phyloP scores from a whole-genome alignment of 2,329 filamentous ascomycete genomes.

The Sclerotinia spermophila region DNA sequence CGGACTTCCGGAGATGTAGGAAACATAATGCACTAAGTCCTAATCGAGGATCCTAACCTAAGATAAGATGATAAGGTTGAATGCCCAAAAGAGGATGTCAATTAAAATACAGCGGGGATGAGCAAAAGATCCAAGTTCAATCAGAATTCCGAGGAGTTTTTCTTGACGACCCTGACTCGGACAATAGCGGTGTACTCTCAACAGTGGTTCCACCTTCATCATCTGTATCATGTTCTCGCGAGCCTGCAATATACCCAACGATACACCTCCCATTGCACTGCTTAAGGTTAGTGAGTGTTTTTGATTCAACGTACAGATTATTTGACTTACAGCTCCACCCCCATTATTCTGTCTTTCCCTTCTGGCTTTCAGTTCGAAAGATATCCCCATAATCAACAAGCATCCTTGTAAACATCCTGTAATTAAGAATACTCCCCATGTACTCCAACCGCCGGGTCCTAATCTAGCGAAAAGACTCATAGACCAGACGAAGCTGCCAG shows the following conservation, averaged over 20 bases:
- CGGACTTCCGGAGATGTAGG: neutral
- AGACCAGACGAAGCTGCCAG: slow-evolving; percentile 86
- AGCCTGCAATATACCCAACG: slow-evolving; percentile 21
- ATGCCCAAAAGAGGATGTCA: neutral
- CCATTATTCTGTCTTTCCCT: slow-evolving; percentile 22
- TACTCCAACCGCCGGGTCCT: slow-evolving; percentile 84
- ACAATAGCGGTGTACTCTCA: slow-evolving; percentile 19
- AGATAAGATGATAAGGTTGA: neutral
- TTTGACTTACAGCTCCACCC: slow-evolving; percentile 20
- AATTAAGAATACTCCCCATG: slow-evolving; percentile 87
- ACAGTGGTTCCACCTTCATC: slow-evolving; percentile 23
- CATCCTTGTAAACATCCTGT: slow-evolving; percentile 82
- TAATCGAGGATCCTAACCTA: neutral
- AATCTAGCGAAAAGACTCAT: slow-evolving; percentile 76
- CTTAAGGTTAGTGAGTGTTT: slow-evolving; percentile 12
- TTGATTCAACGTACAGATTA: neutral
- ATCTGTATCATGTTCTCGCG: slow-evolving; percentile 21
- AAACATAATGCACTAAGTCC: neutral
- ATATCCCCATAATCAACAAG: slow-evolving; percentile 74
- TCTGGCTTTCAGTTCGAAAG: slow-evolving; percentile 56
- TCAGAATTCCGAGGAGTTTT: neutral
- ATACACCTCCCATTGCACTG: slow-evolving; percentile 21
- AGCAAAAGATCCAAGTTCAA: too few relatives aligned
- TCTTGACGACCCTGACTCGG: slow-evolving; percentile 10
- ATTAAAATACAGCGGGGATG: neutral